These are phyloP conservation scores for Deakozyma indianensis DNA, from an alignment of 805 yeast genomes.

Conservation along the genomic window DNA sequence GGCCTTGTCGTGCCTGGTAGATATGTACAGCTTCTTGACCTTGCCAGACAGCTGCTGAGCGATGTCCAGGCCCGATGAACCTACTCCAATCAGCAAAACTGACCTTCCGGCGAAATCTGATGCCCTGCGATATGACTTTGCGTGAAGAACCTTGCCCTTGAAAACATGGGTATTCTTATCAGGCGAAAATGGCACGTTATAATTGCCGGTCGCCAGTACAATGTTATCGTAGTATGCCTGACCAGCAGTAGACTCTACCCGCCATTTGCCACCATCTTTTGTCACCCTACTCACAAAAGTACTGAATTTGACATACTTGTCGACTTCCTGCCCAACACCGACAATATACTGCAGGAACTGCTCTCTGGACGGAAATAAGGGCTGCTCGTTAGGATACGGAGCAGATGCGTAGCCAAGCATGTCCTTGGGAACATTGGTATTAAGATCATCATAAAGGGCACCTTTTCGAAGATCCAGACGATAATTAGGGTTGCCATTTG, in stretches of 20 bases:
- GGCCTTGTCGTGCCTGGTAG: conserved; percentile 31
- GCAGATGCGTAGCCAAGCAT: conserved; percentile 43
- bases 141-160: conserved; percentile 33
- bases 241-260: background rate
- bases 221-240: conserved; percentile 37
- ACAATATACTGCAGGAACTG: conserved; percentile 43
- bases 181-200: conserved; percentile 48
- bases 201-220: conserved; percentile 51
- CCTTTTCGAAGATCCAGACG: background rate
- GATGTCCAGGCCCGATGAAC: conserved; percentile 65
- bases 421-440: conserved; percentile 42
- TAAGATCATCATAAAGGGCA: conserved; percentile 32
- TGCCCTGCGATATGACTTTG: conserved; percentile 39
- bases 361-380: conserved; percentile 38
- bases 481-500: background rate
- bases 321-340: conserved; percentile 29
- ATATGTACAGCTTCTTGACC: conserved; percentile 31
- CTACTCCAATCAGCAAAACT: conserved; percentile 59
- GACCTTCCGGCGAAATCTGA: conserved; percentile 29
- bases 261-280: background rate
- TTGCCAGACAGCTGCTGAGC: conserved; percentile 41
- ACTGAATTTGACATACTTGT: conserved; percentile 23
- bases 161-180: conserved; percentile 40
- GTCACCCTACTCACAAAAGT: conserved; percentile 21
- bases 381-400: conserved; percentile 30